Percentiles rank a stretch among this genome's conserved stretches.
Evolutionary conservation across 2,329 filamentous ascomycete genomes (phyloP).

Genomic region (Fusarium nygamai): DNA sequence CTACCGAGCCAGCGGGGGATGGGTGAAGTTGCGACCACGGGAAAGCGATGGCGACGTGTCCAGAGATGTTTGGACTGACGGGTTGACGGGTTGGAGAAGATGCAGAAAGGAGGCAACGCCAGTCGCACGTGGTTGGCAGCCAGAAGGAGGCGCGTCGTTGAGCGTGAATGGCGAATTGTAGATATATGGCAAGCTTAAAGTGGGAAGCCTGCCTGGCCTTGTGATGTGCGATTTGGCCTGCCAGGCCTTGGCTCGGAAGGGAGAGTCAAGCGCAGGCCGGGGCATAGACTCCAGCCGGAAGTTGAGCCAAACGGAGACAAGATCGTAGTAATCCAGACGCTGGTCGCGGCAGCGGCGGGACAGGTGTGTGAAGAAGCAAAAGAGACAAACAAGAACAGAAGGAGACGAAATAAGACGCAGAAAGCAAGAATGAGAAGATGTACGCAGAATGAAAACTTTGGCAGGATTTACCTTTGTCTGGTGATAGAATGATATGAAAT

Average conservation of each 20-base stretch:
- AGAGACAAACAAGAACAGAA: constrained; percentile 7
- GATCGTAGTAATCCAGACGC: constrained; percentile 29
- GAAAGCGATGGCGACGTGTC: constrained; percentile 66
- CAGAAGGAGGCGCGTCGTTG: constrained; percentile 43
- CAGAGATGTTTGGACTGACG: constrained; percentile 66
- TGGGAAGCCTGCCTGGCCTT: constrained; percentile 35
- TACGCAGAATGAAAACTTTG: constrained; percentile 2
- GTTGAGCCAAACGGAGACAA: constrained; percentile 32
- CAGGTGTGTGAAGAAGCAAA: constrained; percentile 13
- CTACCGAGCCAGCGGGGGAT: constrained; percentile 41
- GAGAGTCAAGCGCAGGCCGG: constrained; percentile 26
- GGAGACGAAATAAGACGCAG: constrained; percentile 14
- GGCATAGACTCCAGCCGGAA: constrained; percentile 28
- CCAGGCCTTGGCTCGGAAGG: constrained; percentile 31
- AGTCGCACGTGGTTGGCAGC: constrained; percentile 62
- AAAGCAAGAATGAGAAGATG: constrained; percentile 17
- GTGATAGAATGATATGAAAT: constrained; percentile 36
- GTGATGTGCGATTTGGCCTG: constrained; percentile 36
- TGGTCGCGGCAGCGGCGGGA: constrained; percentile 27
- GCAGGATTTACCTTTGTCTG: constrained; percentile 40
- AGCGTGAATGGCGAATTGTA: constrained; percentile 38
- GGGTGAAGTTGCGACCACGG: constrained; percentile 35
- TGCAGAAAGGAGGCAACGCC: constrained; percentile 55
- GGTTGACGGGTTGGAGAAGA: constrained; percentile 52
- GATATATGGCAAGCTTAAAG: constrained; percentile 37